phyloP scores from a whole-genome alignment of 768 basidiomycete genomes.

The Pleurotus tuber-regium region DNA sequence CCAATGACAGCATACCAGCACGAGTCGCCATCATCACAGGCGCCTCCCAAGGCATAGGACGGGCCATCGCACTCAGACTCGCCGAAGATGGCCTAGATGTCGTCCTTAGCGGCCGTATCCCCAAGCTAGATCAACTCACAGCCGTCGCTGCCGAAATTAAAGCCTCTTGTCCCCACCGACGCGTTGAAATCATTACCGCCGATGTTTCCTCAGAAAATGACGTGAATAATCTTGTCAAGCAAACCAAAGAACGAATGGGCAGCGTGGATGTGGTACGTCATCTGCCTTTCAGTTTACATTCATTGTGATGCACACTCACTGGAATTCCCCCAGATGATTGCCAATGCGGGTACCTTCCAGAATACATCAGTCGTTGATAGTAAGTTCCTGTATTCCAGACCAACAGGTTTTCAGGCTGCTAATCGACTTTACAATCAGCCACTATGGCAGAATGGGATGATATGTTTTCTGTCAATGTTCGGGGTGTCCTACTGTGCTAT shows the following conservation, averaged over 20 bases:
- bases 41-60: constrained; percentile 37
- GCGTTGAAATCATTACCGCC: constrained; percentile 13
- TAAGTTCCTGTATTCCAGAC: constrained; percentile 9
- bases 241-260: constrained; percentile 14
- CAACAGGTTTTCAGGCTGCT: not conserved
- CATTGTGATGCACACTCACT: not conserved
- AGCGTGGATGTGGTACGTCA: constrained; percentile 17
- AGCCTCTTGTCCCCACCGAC: constrained; percentile 6
- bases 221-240: constrained; percentile 20
- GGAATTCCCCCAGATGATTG: constrained; percentile 23
- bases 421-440: constrained; percentile 5
- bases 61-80: constrained; percentile 37
- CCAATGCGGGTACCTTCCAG: constrained; percentile 24
- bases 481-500: constrained; percentile 24
- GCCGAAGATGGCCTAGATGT: constrained; percentile 37
- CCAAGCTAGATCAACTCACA: constrained; percentile 15
- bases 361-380: constrained; percentile 13
- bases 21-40: constrained; percentile 36
- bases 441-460: constrained; percentile 19
- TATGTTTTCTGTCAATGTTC: constrained; percentile 20
- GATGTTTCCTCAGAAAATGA: constrained; percentile 24
- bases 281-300: not conserved
- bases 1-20: not conserved
- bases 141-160: constrained; percentile 19
- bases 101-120: constrained; percentile 31